Percentiles rank a stretch among this genome's conserved stretches.
phyloP scores from a whole-genome alignment of 2,329 filamentous ascomycete species.

The Magnaporthales sp. region DNA sequence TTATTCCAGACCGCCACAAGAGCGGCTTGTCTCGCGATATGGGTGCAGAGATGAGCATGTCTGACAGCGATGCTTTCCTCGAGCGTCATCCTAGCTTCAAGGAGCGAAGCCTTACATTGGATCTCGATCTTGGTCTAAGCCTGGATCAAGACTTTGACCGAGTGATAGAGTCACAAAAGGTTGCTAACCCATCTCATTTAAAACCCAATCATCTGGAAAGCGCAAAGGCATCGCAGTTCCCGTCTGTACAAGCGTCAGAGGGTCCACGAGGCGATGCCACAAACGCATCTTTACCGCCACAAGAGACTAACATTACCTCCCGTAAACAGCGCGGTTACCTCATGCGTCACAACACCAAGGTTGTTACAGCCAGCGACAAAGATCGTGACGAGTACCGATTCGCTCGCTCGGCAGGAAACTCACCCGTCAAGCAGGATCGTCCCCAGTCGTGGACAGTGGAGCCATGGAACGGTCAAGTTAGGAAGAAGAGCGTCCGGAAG shows the following conservation, averaged over 20 bases:
- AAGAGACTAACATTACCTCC: slow-evolving; percentile 54
- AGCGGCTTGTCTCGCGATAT: too few relatives aligned
- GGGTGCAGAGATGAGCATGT: slow-evolving; percentile 25
- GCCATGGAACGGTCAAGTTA: slow-evolving; percentile 81
- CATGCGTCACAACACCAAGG: slow-evolving; percentile 97
- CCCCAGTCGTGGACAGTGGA: slow-evolving; percentile 94
- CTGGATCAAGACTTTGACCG: slow-evolving; percentile 90
- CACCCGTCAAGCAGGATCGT: slow-evolving; percentile 65
- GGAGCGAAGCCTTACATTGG: slow-evolving; percentile 73
- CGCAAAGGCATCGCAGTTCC: slow-evolving; percentile 2
- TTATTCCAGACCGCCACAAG: slow-evolving; percentile 52
- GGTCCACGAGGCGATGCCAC: not conserved
- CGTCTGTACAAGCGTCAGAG: not conserved
- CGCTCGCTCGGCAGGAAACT: slow-evolving; percentile 56
- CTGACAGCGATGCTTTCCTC: slow-evolving; percentile 32
- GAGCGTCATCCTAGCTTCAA: slow-evolving; percentile 66
- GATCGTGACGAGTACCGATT: slow-evolving; percentile 46
- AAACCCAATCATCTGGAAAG: slow-evolving; percentile 10
- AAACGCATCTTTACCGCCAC: slow-evolving; percentile 2
- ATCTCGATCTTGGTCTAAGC: slow-evolving; percentile 76
- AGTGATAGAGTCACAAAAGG: slow-evolving; percentile 95
- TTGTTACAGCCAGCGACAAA: slow-evolving; percentile 85
- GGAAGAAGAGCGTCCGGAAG: slow-evolving; percentile 58
- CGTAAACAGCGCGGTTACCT: slow-evolving; percentile 88
- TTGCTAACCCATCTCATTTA: slow-evolving; percentile 41